Evolutionary conservation across 306 rosid species (phyloP).

Genomic region (Calophaca sinica): DNA sequence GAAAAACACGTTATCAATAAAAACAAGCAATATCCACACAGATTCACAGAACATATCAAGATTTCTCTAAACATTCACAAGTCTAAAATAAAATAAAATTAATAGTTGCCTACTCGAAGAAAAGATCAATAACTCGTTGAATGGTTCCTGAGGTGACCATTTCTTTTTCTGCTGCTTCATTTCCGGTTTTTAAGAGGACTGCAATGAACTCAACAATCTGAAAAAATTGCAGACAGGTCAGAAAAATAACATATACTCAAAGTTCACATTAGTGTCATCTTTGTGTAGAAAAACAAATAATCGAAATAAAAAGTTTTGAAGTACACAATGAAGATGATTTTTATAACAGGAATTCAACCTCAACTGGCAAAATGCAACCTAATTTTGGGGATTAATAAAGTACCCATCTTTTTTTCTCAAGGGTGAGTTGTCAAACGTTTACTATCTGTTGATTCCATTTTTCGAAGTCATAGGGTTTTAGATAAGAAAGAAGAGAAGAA

Average conservation of each 20-base stretch:
- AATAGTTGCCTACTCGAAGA: constrained; percentile 81
- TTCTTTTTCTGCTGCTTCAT: constrained; percentile 85
- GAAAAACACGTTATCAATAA: constrained; percentile 25
- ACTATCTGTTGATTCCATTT: too few species aligned
- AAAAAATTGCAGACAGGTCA: constrained; percentile 42
- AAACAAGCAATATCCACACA: constrained; percentile 22
- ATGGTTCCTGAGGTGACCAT: constrained; percentile 90
- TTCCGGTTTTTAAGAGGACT: constrained; percentile 80
- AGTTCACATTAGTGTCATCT: constrained; percentile 1
- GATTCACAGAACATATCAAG: constrained; percentile 12
- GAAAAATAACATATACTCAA: constrained; percentile 22
- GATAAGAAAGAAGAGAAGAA: too few species aligned
- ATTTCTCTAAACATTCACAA: constrained; percentile 9
- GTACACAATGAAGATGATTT: not conserved
- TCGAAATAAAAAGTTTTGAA: not conserved
- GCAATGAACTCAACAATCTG: constrained; percentile 97
- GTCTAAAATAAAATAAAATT: constrained; percentile 3
- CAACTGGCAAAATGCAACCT: constrained; percentile 20
- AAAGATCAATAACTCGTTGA: constrained; percentile 84
- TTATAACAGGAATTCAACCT: constrained; percentile 25
- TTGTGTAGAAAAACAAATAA: not conserved
- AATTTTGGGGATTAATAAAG: constrained; percentile 27
- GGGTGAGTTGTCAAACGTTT: too few species aligned
- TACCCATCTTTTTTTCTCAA: not conserved
- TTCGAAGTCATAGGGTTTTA: too few species aligned